Base-by-base conservation (phyloP, 805 yeast species). In the Saccharomycopsis malanga region DNA sequence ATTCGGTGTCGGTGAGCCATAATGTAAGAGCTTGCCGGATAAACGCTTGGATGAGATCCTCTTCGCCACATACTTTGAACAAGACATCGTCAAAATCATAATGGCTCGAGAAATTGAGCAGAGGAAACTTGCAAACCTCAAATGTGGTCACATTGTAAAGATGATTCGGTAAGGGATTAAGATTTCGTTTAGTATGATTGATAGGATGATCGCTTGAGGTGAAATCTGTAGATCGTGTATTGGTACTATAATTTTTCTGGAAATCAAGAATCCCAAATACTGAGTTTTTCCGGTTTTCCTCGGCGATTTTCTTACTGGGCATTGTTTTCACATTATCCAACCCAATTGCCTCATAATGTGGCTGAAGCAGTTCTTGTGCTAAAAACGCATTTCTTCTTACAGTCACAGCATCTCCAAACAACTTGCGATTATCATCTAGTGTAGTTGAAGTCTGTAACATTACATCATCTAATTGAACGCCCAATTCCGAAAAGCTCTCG, bases 51-150 rank as follows among this genome's bases (percentile, higher is more conserved):
- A 34, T 18, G 17, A 22, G 20, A 24, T 48, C 48, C 7, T 48
- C 45, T 32, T 48, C 52, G 4, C 52, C 52, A 24, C 45, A 44
- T 4, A 48, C 47, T 4, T 18, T 23, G 34, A 23, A 42, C 2
- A 29, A 20, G 6, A 34, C 24, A 12, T 29, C 36, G 34, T 20
- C 17, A n/a, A 25, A 17, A 41, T 10, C 25, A 30, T 14, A 41
- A 17, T 25, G 10, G 22, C n/a, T 27, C 12, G 24, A 7, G 23
- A 27, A 41, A 12, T 15, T 41, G 12, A 37, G 7, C 10, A 32
- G 39, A 6, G 14, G 5, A 5, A 41, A 35, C 36, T 41, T 41
- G 22, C 27, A 24, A 18, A 34, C 15, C 4, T 23, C 24, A 21
- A 45, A 38, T 9, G 34, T 38, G 2, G 42, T 37, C 2, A 39